Conservation (phyloP, 352 stramenopile species). For the Pythium dissotocum region DNA sequence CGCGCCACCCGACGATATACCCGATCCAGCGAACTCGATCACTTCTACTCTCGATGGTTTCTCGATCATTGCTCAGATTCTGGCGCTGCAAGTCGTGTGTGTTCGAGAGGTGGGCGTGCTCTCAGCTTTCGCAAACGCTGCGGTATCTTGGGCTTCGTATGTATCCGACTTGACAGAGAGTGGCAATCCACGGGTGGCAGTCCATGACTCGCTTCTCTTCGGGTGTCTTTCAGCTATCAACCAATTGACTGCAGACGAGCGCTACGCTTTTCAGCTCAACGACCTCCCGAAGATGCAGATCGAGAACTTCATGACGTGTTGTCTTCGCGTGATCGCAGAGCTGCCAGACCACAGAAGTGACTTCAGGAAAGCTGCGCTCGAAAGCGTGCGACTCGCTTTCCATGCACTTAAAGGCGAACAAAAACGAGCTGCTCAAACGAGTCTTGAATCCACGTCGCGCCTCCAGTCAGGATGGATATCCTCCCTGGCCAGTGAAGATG, state of each 20-base stretch:
- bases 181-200: background rate
- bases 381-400: background rate
- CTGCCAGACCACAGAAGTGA: background rate
- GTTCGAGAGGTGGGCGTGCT: background rate
- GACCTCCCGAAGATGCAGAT: background rate
- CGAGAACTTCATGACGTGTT: background rate
- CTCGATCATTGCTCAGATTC: background rate
- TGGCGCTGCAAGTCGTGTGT: background rate
- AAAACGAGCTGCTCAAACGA: background rate
- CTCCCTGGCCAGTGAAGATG: background rate
- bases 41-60: background rate
- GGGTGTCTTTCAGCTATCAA: background rate
- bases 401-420: background rate
- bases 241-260: background rate
- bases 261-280: background rate
- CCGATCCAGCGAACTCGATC: background rate
- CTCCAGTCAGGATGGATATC: background rate
- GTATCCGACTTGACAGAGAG: background rate
- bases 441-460: background rate
- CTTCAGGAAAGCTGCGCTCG: background rate
- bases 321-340: background rate
- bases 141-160: background rate
- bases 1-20: background rate
- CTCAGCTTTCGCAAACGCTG: background rate
- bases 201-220: background rate